Conservation (phyloP, 2,329 filamentous ascomycete genomes). For the Sphaerulina musiva region DNA sequence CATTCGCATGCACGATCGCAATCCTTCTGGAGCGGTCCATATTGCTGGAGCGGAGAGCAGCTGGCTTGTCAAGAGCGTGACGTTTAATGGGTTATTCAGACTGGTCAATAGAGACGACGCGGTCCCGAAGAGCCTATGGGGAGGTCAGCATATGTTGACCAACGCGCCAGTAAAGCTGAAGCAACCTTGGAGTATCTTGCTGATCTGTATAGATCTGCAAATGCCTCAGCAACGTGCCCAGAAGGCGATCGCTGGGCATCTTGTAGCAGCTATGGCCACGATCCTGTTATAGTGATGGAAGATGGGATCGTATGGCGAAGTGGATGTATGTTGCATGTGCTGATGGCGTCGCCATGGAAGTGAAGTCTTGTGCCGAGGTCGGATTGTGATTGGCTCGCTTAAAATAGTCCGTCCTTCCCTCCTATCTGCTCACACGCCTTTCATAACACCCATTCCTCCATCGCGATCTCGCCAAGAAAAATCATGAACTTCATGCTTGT, state of each 20-base stretch:
- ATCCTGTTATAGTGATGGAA: neutral
- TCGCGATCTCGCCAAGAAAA: neutral
- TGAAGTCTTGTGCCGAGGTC: slow-evolving; percentile 6
- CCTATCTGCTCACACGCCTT: too few relatives aligned
- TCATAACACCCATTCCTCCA: too few relatives aligned
- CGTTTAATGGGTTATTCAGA: slow-evolving; percentile 68
- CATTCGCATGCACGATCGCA: slow-evolving; percentile 58
- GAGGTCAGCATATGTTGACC: slow-evolving; percentile 11
- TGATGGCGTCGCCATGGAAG: neutral
- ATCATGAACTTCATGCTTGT: neutral
- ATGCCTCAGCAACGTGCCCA: slow-evolving; percentile 60
- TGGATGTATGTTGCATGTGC: neutral
- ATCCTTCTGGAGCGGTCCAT: slow-evolving; percentile 57
- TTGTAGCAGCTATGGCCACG: neutral
- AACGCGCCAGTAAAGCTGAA: neutral
- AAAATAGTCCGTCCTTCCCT: too few relatives aligned
- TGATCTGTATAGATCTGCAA: slow-evolving; percentile 53
- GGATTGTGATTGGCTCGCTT: neutral
- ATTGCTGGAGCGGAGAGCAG: slow-evolving; percentile 64
- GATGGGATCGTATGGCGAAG: neutral
- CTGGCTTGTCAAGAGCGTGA: slow-evolving; percentile 65
- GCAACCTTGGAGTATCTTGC: slow-evolving; percentile 54
- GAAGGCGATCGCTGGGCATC: slow-evolving; percentile 62
- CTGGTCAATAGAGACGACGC: slow-evolving; percentile 61
- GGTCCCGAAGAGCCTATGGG: slow-evolving; percentile 51